Evolutionary conservation across 73 alveolate genomes (phyloP).

Genomic region (Durusdinium trenchii): DNA sequence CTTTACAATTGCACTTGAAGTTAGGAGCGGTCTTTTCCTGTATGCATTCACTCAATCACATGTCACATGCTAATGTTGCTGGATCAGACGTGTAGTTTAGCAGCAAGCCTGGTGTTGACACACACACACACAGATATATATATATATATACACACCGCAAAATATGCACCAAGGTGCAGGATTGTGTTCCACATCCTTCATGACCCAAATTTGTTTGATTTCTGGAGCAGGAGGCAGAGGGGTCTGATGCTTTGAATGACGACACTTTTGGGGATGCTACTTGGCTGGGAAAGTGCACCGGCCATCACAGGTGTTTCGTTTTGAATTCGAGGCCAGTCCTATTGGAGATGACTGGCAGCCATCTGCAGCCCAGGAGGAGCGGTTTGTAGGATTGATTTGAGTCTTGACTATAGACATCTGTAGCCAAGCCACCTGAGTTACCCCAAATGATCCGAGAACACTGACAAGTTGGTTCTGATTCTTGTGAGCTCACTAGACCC

Average conservation of each 20-base stretch:
- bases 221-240: slow-evolving; percentile 44
- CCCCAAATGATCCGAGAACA: no score
- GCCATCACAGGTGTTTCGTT: neutral
- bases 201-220: no score
- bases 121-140: no score
- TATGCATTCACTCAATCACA: no score
- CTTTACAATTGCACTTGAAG: no score
- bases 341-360: slow-evolving; percentile 93
- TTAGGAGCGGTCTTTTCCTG: no score
- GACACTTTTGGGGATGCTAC: slow-evolving; percentile 82
- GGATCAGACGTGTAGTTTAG: neutral
- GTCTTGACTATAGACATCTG: neutral
- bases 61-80: no score
- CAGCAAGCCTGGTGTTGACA: neutral
- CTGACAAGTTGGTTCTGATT: no score
- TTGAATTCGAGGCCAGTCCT: slow-evolving; percentile 19
- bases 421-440: neutral
- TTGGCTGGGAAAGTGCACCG: neutral
- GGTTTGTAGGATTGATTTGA: neutral
- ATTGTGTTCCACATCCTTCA: no score
- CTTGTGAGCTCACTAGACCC: neutral
- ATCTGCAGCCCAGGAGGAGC: slow-evolving; percentile 80
- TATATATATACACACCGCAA: neutral
- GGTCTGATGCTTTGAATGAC: slow-evolving; percentile 76
- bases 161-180: neutral